A percentile compares a stretch with the other conserved stretches of the same genome.
Conservation (phyloP, 2,329 filamentous ascomycete genomes). For the Magnaporthiopsis rhizophila region DNA sequence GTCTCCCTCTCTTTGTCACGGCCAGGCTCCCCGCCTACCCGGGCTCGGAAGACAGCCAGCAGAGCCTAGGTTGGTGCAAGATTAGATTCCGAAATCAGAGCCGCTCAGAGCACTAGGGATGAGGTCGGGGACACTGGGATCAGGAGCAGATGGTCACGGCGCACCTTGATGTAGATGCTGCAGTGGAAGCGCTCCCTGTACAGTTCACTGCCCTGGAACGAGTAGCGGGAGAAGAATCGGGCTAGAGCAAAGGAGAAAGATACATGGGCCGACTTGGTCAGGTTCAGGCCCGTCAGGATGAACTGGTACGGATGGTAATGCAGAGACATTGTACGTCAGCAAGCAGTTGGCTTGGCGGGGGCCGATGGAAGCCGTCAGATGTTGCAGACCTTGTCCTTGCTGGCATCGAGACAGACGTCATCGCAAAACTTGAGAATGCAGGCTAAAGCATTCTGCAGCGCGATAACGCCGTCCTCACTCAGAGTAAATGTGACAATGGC, state of each 20-base stretch:
- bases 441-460: conserved; percentile 63
- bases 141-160: conserved; percentile 11
- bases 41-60: conserved; percentile 65
- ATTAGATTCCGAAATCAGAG: not conserved
- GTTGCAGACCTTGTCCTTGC: conserved; percentile 51
- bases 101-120: conserved; percentile 1
- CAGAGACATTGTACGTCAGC: not conserved
- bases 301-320: conserved; percentile 40
- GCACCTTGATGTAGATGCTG: conserved; percentile 63
- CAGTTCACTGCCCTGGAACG: conserved; percentile 48
- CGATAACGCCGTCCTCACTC: conserved; percentile 62
- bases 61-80: conserved; percentile 40
- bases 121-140: not conserved
- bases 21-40: conserved; percentile 49
- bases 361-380: not conserved
- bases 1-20: conserved; percentile 56
- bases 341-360: not conserved
- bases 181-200: conserved; percentile 60
- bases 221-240: conserved; percentile 67
- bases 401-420: conserved; percentile 66
- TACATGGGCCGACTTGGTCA: conserved; percentile 73
- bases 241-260: conserved; percentile 60
- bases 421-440: conserved; percentile 77
- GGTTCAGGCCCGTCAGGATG: conserved; percentile 66
- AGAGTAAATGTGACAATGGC: conserved; percentile 64